phyloP scores from a whole-genome alignment of 768 basidiomycete species.

The Suillus fuscotomentosus region DNA sequence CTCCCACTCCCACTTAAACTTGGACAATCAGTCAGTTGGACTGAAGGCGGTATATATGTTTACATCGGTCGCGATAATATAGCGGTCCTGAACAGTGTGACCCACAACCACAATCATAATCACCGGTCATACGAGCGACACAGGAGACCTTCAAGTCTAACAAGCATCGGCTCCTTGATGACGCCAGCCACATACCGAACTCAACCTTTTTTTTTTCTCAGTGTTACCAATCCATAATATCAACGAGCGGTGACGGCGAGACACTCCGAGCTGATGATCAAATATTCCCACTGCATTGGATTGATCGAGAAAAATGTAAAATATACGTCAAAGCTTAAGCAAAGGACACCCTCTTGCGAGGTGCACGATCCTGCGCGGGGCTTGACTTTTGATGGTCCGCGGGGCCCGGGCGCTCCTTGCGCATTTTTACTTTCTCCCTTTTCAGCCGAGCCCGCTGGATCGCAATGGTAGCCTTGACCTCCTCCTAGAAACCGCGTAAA shows the following conservation, averaged over 20 bases:
- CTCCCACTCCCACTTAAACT: neutral
- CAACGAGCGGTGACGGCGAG: neutral
- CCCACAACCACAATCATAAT: neutral
- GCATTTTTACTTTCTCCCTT: conserved; percentile 36
- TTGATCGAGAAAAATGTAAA: neutral
- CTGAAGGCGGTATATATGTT: neutral
- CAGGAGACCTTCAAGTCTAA: neutral
- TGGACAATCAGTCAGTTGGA: neutral
- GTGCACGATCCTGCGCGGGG: conserved; percentile 11
- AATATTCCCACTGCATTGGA: neutral
- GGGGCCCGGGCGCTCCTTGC: conserved; percentile 22
- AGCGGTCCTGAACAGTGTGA: neutral
- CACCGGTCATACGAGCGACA: neutral
- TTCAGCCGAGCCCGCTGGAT: conserved; percentile 37
- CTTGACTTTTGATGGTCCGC: conserved; percentile 12
- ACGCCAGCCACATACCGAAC: neutral
- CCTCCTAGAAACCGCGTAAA: conserved; percentile 33
- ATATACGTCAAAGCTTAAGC: conserved; percentile 17
- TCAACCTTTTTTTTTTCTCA: neutral
- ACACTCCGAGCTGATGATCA: conserved; percentile 1
- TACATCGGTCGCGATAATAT: neutral
- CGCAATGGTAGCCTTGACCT: conserved; percentile 38
- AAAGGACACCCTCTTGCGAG: conserved; percentile 36
- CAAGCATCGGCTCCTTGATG: neutral
- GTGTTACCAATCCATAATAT: neutral